These are phyloP conservation scores for Calocera cornea DNA, from an alignment of 768 basidiomycete species.

Conservation along the genomic window DNA sequence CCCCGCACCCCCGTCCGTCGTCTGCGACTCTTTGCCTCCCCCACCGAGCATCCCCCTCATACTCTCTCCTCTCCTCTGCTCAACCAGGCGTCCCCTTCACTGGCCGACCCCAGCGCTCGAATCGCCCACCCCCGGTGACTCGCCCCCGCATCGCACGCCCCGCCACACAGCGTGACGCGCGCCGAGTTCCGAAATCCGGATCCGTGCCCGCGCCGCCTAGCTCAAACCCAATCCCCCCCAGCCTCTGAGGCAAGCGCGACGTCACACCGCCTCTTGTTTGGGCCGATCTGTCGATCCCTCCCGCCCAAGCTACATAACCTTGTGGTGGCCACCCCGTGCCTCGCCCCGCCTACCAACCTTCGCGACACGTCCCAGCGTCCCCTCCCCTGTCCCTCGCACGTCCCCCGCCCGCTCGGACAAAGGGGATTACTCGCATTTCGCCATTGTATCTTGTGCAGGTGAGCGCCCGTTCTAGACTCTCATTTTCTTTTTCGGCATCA, in stretches of 20 bases:
- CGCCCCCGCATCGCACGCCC: background rate
- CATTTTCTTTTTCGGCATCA: background rate
- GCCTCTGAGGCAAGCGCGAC: background rate
- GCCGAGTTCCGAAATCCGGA: background rate
- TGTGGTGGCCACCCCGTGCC: background rate
- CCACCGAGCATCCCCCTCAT: background rate
- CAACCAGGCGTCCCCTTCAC: background rate
- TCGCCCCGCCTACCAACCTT: background rate
- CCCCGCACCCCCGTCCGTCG: background rate
- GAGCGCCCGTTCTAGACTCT: background rate
- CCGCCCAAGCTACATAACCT: background rate
- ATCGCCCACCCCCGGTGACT: background rate
- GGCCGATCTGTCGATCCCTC: background rate
- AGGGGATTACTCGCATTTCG: background rate
- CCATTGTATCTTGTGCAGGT: background rate
- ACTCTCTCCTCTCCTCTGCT: background rate
- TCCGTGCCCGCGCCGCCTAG: background rate
- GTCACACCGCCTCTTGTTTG: constrained; percentile 1
- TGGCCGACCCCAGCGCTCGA: too few relatives aligned
- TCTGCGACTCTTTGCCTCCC: background rate
- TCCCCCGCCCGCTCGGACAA: background rate
- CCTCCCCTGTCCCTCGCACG: background rate
- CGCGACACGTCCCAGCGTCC: background rate
- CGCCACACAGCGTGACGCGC: background rate
- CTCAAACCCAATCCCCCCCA: background rate